phyloP scores from a whole-genome alignment of 164 flowering plant species.

The Litsea cubeba region DNA sequence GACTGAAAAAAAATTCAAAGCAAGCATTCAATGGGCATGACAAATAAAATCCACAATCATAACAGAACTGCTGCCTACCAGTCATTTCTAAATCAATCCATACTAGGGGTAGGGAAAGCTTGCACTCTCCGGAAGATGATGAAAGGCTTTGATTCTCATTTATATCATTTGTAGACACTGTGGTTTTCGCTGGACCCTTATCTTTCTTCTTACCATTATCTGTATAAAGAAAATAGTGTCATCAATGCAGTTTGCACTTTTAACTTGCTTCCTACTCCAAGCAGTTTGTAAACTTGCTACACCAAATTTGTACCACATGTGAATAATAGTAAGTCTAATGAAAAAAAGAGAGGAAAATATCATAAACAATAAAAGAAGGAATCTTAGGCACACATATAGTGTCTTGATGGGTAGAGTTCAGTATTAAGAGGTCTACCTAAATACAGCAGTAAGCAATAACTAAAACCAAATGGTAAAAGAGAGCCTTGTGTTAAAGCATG shows the following conservation, averaged over 20 bases:
- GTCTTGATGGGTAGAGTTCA: background rate
- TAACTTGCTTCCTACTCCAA: background rate
- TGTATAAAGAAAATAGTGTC: slow-evolving; percentile 10
- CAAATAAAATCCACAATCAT: too few relatives aligned
- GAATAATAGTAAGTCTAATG: background rate
- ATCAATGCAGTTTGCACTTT: background rate
- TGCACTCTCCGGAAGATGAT: slow-evolving; percentile 31
- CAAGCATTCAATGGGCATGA: too few relatives aligned
- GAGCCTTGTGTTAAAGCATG: too few relatives aligned
- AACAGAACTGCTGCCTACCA: slow-evolving; percentile 31
- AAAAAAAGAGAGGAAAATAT: background rate
- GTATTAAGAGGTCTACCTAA: too few relatives aligned
- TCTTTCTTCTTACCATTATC: slow-evolving; percentile 23
- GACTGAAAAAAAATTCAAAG: too few relatives aligned
- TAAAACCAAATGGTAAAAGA: too few relatives aligned
- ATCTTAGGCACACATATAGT: background rate
- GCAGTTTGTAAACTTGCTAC: background rate
- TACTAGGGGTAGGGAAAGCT: slow-evolving; percentile 56
- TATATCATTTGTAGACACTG: slow-evolving; percentile 11
- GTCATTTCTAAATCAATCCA: slow-evolving; percentile 99
- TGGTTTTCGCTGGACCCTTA: slow-evolving; percentile 5
- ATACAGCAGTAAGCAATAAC: too few relatives aligned
- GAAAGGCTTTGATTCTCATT: slow-evolving; percentile 15
- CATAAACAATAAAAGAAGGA: background rate
- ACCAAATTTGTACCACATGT: background rate